phyloP scores from a whole-genome alignment of 75 land plant genomes.

The Pinus taeda region DNA sequence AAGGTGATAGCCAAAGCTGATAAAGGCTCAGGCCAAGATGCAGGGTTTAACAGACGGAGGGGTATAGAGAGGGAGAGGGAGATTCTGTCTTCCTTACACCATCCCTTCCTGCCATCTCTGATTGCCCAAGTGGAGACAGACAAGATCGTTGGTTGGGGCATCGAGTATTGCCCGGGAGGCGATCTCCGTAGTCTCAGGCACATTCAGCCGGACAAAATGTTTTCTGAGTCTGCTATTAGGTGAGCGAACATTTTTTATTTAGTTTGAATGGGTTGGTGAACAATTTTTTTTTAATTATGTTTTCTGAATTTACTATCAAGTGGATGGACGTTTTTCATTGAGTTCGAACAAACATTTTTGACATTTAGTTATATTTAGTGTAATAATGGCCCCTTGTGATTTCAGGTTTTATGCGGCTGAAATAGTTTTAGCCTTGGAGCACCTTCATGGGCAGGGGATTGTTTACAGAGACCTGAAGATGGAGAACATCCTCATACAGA shows the following conservation, averaged over 20 bases:
- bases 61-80: constrained; percentile 5
- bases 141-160: constrained; percentile 48
- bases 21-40: background rate
- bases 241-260: background rate
- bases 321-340: no score
- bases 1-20: constrained; percentile 1
- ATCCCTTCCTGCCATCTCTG: constrained; percentile 74
- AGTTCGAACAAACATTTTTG: no score
- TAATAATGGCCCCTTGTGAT: background rate
- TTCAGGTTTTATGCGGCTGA: constrained; percentile 66
- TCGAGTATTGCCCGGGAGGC: constrained; percentile 80
- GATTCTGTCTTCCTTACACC: constrained; percentile 12
- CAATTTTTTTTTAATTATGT: no score
- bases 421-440: constrained; percentile 59
- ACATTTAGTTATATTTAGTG: background rate
- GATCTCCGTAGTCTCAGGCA: constrained; percentile 80
- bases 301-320: no score
- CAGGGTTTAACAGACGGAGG: background rate
- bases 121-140: constrained; percentile 44
- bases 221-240: constrained; percentile 59
- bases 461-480: constrained; percentile 79
- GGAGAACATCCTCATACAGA: constrained; percentile 66
- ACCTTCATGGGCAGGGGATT: constrained; percentile 52
- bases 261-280: no score
- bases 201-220: constrained; percentile 54